These are phyloP conservation scores for Quillaja saponaria DNA, from an alignment of 306 rosid genomes.

Conservation along the genomic window DNA sequence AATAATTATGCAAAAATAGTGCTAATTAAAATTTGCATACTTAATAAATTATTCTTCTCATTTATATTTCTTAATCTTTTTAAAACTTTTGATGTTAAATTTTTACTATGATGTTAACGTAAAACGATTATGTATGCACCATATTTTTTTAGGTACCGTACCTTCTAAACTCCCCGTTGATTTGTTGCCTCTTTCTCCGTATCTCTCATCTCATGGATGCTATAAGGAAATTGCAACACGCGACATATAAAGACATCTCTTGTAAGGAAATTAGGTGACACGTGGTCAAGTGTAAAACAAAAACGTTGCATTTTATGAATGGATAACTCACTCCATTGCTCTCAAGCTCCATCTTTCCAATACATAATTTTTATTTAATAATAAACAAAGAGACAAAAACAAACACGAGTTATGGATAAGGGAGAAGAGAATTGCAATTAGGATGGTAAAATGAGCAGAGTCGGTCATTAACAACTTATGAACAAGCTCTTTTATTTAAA, in stretches of 20 bases:
- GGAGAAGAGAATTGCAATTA: too few species aligned
- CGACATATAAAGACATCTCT: conserved; percentile 40
- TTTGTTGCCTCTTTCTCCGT: background rate
- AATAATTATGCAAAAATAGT: too few species aligned
- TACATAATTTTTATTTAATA: background rate
- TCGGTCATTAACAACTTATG: too few species aligned
- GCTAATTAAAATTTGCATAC: too few species aligned
- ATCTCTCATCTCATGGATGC: conserved; percentile 26
- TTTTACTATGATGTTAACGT: too few species aligned
- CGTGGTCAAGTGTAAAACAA: background rate
- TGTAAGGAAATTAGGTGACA: conserved; percentile 47
- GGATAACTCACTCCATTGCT: conserved; percentile 38
- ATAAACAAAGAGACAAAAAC: conserved; percentile 26
- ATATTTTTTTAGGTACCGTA: background rate
- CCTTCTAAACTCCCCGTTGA: conserved; percentile 5
- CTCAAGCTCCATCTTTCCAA: conserved; percentile 33
- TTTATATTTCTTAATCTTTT: too few species aligned
- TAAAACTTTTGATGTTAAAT: too few species aligned
- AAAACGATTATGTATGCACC: too few species aligned
- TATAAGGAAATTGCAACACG: conserved; percentile 46
- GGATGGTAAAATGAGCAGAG: too few species aligned
- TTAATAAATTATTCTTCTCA: too few species aligned
- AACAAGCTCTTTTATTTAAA: too few species aligned
- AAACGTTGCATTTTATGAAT: conserved; percentile 40
- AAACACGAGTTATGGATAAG: conserved; percentile 26